Base-by-base conservation (phyloP, 1,139 yeast species). In the Groenewaldozyma auringiensis region DNA sequence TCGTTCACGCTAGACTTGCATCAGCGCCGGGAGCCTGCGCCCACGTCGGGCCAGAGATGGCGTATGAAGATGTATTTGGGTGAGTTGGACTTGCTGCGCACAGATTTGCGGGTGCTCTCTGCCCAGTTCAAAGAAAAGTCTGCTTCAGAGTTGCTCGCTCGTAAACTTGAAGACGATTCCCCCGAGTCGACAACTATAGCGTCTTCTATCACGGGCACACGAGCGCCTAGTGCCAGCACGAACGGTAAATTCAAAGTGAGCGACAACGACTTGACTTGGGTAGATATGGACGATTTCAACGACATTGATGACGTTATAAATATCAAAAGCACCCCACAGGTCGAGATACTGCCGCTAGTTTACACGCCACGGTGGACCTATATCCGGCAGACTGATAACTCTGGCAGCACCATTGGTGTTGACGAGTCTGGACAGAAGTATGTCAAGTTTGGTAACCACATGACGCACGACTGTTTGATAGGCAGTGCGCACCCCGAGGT, bases 1-100 rank as follows among this genome's bases (percentile, higher is more conserved):
- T 70, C 71, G 4, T 86, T 89, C 57, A 64, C 74, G 2, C 70
- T 92, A 67, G 97, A 89, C 59, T 63, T 89, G 32, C 97, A 92
- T 60, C 96, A 83, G 58, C 71, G 95, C 41, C 82, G 85, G 54
- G 92, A 86, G 58, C 72, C 81, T 20, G 70, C 77, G 3, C 71
- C 75, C 2, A 27, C 25, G 17, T 9, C 6, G 20, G 29, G 32
- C 9, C 21, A 79, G 45, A 73, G 80, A 25, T 75, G 80, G 52
- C 75, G 76, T 47, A 74, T 88, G 70, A 79, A 80, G 55, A 78
- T 89, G 75, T 78, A 81, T 53, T 72, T 77, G 48, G 96, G 92
- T 3, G 92, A 86, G 56, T 72, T 87, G 35, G 86, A 83, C 55
- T 75, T 84, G 47, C 72, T 74, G 32, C 74, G 74, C 25, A 79